Base-by-base conservation (phyloP, 2,329 filamentous ascomycete genomes). In the Trichoderma sp. region DNA sequence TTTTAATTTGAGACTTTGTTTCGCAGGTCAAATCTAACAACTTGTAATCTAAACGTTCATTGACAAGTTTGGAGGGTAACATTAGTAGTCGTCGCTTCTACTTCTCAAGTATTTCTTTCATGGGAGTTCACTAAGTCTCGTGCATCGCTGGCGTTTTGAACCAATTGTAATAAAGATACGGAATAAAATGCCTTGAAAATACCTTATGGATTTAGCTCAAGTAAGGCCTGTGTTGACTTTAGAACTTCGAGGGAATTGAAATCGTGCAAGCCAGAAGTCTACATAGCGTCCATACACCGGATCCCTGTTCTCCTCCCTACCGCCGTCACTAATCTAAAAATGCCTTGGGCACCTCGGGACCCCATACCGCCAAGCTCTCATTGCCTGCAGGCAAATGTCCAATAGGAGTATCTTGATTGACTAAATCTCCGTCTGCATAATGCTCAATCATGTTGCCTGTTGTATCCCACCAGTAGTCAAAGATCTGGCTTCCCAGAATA, bases 371-470 rank as follows among this genome's bases (percentile, higher is more conserved):
- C 34, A 72, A 61, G 18, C 58, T 24, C 58, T 71, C 43, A 12
- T 51, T 56, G 26, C 83, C 0, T 11, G 51, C 51, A 56, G 51
- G 51, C 12, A 56, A 24, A 56, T 56, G 51, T 9, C 51, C 51
- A n/a, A 56, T 56, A 28, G 81, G 80, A 24, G 84, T 87, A 34
- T 86, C 80, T 68, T 83, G 78, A 74, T 89, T 89, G 1, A 90
- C 87, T 70, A 89, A 71, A 79, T 91, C 89, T 0, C 89, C 88
- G 79, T 91, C 89, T 1, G 88, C 85, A 76, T 91, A 91, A 75
- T 89, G 87, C 78, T 89, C 87, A 62, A 89, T 79, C 78, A 86
- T 88, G 73, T 86, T 86, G 0, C 51, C 51, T 15, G 51, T 56
- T 26, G 51, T 56, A 24, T 56, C 51, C 51, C 51, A 56, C 51